phyloP scores from a whole-genome alignment of 345 rosid genomes.

The Gossypium ekmanianum region DNA sequence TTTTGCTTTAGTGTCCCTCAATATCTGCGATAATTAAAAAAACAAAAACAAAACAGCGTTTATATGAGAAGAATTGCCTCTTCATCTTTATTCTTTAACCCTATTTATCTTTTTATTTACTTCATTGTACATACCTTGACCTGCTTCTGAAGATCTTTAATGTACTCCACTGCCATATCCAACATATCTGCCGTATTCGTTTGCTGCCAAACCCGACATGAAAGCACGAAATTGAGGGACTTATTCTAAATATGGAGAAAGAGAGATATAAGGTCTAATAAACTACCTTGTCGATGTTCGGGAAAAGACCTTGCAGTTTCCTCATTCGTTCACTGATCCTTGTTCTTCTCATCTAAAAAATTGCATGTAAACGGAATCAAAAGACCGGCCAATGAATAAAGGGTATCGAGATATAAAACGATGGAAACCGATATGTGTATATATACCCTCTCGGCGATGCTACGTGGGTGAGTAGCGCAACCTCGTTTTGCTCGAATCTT shows the following conservation, averaged over 20 bases:
- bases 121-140: slow-evolving; percentile 40
- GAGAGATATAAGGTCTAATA: background rate
- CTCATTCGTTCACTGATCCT: slow-evolving; percentile 64
- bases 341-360: slow-evolving; percentile 56
- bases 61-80: slow-evolving; percentile 18
- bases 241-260: background rate
- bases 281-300: slow-evolving; percentile 64
- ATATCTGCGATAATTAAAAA: slow-evolving; percentile 32
- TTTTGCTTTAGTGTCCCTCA: slow-evolving; percentile 39
- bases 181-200: slow-evolving; percentile 73
- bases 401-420: background rate
- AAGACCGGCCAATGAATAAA: background rate
- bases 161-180: slow-evolving; percentile 66
- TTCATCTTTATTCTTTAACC: slow-evolving; percentile 16
- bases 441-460: slow-evolving; percentile 88
- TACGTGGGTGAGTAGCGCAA: slow-evolving; percentile 90
- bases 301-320: slow-evolving; percentile 64
- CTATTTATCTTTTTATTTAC: background rate
- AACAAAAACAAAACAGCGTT: background rate
- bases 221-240: background rate
- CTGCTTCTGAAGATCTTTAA: slow-evolving; percentile 61
- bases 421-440: slow-evolving; percentile 14
- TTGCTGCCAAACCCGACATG: slow-evolving; percentile 36
- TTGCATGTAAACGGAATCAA: background rate
- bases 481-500: slow-evolving; percentile 87